Percentiles rank a stretch among this genome's conserved stretches.
These are phyloP conservation scores for Colletotrichum melonis DNA, from an alignment of 2,329 filamentous ascomycete genomes.

Conservation along the genomic window DNA sequence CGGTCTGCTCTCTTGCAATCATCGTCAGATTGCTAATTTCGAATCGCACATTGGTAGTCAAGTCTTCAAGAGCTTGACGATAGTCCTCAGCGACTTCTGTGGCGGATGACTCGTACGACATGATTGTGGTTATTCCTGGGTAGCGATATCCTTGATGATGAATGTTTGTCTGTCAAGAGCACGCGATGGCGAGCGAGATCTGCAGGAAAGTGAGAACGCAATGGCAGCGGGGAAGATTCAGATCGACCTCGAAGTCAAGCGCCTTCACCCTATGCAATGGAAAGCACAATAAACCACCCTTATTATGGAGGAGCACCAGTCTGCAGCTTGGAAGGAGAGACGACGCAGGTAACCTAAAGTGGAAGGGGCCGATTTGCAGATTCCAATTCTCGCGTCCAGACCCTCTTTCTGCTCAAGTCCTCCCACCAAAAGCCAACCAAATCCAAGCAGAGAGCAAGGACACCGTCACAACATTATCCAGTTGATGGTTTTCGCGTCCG, in stretches of 20 bases:
- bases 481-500: conserved; percentile 24
- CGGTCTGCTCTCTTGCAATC: conserved; percentile 97
- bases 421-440: conserved; percentile 33
- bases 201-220: conserved; percentile 17
- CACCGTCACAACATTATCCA: conserved; percentile 31
- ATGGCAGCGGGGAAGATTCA: conserved; percentile 22
- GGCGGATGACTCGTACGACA: conserved; percentile 65
- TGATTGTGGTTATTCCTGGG: conserved; percentile 41
- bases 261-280: conserved; percentile 31
- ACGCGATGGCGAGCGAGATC: conserved; percentile 28
- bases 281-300: conserved; percentile 34
- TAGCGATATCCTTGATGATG: conserved; percentile 1
- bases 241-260: conserved; percentile 10
- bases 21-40: conserved; percentile 98
- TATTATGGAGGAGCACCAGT: conserved; percentile 27
- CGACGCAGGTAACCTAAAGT: conserved; percentile 34
- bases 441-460: conserved; percentile 33
- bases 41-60: conserved; percentile 89
- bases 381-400: conserved; percentile 33
- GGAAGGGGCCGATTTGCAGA: conserved; percentile 29
- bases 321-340: conserved; percentile 20
- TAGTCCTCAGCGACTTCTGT: conserved; percentile 97
- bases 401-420: conserved; percentile 32
- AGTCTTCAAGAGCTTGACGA: conserved; percentile 89
- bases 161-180: conserved; percentile 31